Evolutionary conservation across 1,284 basidiomycete species (phyloP).

Genomic region (Thecaphora frezii): DNA sequence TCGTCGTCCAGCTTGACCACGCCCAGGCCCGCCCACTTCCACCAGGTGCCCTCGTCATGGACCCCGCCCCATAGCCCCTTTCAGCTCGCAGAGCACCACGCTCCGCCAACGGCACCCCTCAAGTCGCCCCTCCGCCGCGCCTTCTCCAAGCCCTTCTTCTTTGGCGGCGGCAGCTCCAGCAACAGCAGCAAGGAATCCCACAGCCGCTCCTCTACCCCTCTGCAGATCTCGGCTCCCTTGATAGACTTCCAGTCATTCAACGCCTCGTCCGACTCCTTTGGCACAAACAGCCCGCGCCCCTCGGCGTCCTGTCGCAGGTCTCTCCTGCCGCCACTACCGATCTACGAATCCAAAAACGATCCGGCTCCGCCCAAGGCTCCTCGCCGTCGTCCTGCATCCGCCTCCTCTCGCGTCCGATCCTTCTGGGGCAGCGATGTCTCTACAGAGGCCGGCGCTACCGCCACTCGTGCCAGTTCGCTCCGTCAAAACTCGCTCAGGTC

Average conservation of each 20-base stretch:
- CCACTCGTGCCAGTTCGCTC: not conserved
- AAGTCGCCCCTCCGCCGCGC: slow-evolving; percentile 23
- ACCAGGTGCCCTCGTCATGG: slow-evolving; percentile 10
- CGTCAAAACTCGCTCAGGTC: slow-evolving; percentile 19
- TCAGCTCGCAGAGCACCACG: not conserved
- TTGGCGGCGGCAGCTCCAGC: slow-evolving; percentile 10
- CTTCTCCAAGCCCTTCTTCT: slow-evolving; percentile 15
- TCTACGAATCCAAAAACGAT: not conserved
- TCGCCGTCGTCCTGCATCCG: slow-evolving; percentile 3
- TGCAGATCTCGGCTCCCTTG: slow-evolving; percentile 8
- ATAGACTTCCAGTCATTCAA: slow-evolving; percentile 5
- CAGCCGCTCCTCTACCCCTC: slow-evolving; percentile 6
- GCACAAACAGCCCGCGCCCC: slow-evolving; percentile 4
- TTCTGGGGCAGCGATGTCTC: slow-evolving; percentile 6
- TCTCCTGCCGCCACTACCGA: slow-evolving; percentile 6
- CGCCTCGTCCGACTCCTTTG: slow-evolving; percentile 8
- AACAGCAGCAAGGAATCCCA: slow-evolving; percentile 1
- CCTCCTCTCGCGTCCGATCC: slow-evolving; percentile 10
- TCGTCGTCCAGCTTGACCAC: slow-evolving; percentile 21
- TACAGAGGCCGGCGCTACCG: slow-evolving; percentile 1
- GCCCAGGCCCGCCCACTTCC: slow-evolving; percentile 16
- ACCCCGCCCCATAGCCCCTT: slow-evolving; percentile 23
- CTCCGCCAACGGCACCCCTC: slow-evolving; percentile 1
- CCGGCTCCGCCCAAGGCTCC: not conserved
- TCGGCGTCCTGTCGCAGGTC: slow-evolving; percentile 5